Evolutionary conservation across 2,329 filamentous ascomycete species (phyloP).

Genomic region (Calonectria honghensis): DNA sequence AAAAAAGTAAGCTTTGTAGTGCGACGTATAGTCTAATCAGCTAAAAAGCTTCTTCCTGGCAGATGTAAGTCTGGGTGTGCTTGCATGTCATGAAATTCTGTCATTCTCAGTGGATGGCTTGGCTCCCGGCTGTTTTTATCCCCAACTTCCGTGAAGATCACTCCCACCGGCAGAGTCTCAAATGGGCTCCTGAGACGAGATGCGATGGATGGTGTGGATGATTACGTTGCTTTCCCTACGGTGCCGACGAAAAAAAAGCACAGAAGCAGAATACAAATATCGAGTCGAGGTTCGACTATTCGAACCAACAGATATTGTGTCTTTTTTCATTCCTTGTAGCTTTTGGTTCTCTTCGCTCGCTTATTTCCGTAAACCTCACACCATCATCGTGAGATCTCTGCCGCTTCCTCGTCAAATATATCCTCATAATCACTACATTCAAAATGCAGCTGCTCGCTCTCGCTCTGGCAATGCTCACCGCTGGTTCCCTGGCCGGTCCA

Average conservation of each 20-base stretch:
- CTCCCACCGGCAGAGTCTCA: slow-evolving; percentile 29
- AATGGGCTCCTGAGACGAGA: slow-evolving; percentile 34
- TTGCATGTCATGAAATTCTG: not conserved
- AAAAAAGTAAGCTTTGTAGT: slow-evolving; percentile 3
- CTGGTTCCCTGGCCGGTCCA: slow-evolving; percentile 65
- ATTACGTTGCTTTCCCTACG: not conserved
- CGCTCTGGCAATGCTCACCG: slow-evolving; percentile 68
- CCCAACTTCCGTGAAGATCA: slow-evolving; percentile 21
- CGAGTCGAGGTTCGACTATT: not conserved
- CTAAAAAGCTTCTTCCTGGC: slow-evolving; percentile 9
- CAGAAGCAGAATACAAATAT: slow-evolving; percentile 35
- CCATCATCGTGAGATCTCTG: not conserved
- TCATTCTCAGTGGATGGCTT: not conserved
- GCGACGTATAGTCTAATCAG: not conserved
- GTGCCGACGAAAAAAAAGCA: not conserved
- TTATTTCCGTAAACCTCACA: not conserved
- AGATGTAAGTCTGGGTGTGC: not conserved
- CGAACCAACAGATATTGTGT: not conserved
- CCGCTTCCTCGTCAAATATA: not conserved
- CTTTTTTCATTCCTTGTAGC: slow-evolving; percentile 22
- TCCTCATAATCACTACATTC: slow-evolving; percentile 52
- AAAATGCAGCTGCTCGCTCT: slow-evolving; percentile 73
- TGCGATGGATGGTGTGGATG: not conserved
- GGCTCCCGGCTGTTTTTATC: slow-evolving; percentile 13
- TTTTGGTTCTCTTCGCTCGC: slow-evolving; percentile 36